Evolutionary conservation across 331 rosid genomes (phyloP), one percentile per base, ranked within the genome.

Genomic region (Stylosanthes scabra): DNA sequence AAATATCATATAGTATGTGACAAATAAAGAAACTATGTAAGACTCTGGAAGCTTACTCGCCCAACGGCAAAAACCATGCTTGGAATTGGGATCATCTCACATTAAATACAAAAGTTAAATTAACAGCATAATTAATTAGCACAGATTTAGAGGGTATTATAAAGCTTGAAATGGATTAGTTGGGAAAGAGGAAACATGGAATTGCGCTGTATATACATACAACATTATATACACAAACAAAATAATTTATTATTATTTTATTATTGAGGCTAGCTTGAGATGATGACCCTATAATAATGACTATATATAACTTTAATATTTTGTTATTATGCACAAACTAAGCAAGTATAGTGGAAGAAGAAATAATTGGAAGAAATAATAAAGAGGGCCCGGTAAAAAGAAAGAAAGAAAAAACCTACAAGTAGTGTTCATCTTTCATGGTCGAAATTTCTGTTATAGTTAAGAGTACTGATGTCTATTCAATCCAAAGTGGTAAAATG

Each of bases 151-250:
- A 80, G 83, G 83, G 37, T 39, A 81, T 20, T 20, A 20, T 20
- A 20, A 28, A 65, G 60, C 61, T 55, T 74, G 79, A 79, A 64
- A 65, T 45, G 74, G 77, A 66, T 60, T 75, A 79, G 92, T 74
- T 51, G 16, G 86, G 78, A 70, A 68, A 49, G 84, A 87, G 88
- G 91, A 85, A 91, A 91, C 91, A 87, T 11, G 89, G 87, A 81
- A 77, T 76, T 56, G 15, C 8, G 80, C 62, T 76, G 80, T 80
- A 64, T 60, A 78, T 45, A 25, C 45, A 51, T 72, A 25, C n/a
- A n/a, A n/a, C n/a, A n/a, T n/a, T 44, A 51, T 72, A 79, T 85
- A 64, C 81, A 87, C 86, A 57, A 82, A 84, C 85, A 83, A 81
- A 80, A 62, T 67, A 31, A 5, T 5, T 34, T 34, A 34, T 34